Base-by-base conservation (phyloP, 441 rosid species). In the Populus trichocarpa region DNA sequence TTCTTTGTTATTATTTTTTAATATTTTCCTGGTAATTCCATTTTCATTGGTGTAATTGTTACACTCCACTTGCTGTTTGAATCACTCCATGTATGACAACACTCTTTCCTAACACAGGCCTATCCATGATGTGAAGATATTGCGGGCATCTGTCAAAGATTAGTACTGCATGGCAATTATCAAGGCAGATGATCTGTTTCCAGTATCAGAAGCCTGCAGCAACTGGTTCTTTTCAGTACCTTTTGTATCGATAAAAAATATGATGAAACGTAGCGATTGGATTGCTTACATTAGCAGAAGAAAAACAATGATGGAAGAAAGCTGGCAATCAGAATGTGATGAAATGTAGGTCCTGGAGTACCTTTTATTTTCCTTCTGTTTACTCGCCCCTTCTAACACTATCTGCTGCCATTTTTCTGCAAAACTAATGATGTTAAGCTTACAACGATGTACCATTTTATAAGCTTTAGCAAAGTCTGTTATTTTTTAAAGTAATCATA, bases 61-160 rank as follows among this genome's bases (percentile, higher is more conserved):
- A 25, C 30, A 65, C 1, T 69, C 40, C n/a, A 23, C 42, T 72
- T 38, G 14, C 1, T 35, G 57, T 22, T 46, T 14, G 71, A 61
- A 36, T 72, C 9, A 23, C 69, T 53, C n/a, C 75, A 63, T 32
- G 25, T 25, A 4, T 25, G 22, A n/a, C n/a, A n/a, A 9, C 53
- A 66, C 67, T 26, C 23, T 70, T 1, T 72, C 8, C 71, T 70
- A 35, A 30, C 69, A 38, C 92, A 96, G 98, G 83, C 98, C 99
- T 16, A 87, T 96, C 77, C 99, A 92, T 84, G 97, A 91, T 23
- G 98, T 92, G 88, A 96, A 90, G 93, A 92, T 94, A 81, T 80
- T 96, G n/a, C 83, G 96, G 67, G 85, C 95, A 65, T 88, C 94
- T 28, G 97, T 94, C 74, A 81, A 87, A 80, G 99, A 93, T 82